Evolutionary conservation across 2,329 filamentous ascomycete species (phyloP).

Genomic region (Exophiala dermatitidis): DNA sequence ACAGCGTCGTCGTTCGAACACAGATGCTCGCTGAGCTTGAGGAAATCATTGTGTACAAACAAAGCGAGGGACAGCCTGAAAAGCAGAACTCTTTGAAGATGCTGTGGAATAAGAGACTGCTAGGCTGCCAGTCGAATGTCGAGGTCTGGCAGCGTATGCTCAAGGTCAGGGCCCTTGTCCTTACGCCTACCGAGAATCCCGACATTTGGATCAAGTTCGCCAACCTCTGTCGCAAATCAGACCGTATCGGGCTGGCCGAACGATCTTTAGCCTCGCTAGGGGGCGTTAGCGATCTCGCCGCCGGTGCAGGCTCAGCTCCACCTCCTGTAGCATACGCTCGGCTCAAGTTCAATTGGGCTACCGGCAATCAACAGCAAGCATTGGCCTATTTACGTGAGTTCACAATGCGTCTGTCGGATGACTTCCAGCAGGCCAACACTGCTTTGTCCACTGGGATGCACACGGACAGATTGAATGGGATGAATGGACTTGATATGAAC

Average conservation of each 20-base stretch:
- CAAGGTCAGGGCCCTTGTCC: slow-evolving; percentile 84
- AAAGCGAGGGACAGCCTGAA: slow-evolving; percentile 67
- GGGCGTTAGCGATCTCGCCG: slow-evolving; percentile 41
- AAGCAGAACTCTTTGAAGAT: slow-evolving; percentile 85
- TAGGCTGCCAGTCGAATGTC: slow-evolving; percentile 92
- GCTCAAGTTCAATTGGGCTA: slow-evolving; percentile 93
- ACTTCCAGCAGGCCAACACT: slow-evolving; percentile 45
- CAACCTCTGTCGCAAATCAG: slow-evolving; percentile 94
- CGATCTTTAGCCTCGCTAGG: slow-evolving; percentile 91
- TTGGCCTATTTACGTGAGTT: slow-evolving; percentile 57
- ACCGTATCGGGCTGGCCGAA: slow-evolving; percentile 87
- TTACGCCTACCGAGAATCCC: slow-evolving; percentile 85
- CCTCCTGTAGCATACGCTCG: slow-evolving; percentile 93
- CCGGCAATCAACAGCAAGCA: slow-evolving; percentile 59
- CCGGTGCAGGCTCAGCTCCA: slow-evolving; percentile 37
- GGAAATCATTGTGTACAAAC: slow-evolving; percentile 96
- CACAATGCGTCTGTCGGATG: slow-evolving; percentile 52
- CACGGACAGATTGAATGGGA: slow-evolving; percentile 42
- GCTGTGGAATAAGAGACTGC: slow-evolving; percentile 92
- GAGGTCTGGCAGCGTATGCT: slow-evolving; percentile 99
- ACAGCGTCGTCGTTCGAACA: slow-evolving; percentile 93
- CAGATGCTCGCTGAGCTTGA: slow-evolving; percentile 99
- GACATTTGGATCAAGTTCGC: slow-evolving; percentile 99
- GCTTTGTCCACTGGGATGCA: slow-evolving; percentile 38
- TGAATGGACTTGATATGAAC: slow-evolving; percentile 31